These are phyloP conservation scores for Thermothielavioides terrestris DNA, from an alignment of 495 filamentous ascomycete genomes.

Conservation along the genomic window DNA sequence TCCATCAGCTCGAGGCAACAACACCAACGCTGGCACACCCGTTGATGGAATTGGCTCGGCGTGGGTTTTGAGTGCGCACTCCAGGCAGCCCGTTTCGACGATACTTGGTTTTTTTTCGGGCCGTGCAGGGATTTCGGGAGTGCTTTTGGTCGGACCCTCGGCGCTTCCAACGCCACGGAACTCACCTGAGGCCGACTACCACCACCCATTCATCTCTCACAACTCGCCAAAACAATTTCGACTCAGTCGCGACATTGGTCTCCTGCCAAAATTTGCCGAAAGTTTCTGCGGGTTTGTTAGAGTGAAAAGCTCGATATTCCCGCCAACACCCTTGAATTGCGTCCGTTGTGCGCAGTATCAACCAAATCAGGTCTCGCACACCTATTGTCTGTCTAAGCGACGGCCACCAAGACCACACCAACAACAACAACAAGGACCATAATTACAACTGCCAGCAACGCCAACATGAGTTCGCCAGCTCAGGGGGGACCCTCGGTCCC, in stretches of 20 bases:
- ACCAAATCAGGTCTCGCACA: background rate
- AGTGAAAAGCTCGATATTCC: too few species aligned
- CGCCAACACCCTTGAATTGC: too few species aligned
- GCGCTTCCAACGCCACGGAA: too few species aligned
- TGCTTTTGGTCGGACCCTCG: too few species aligned
- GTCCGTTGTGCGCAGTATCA: too few species aligned
- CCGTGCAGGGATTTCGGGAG: background rate
- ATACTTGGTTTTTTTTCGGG: background rate
- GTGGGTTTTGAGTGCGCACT: background rate
- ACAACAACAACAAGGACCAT: too few species aligned
- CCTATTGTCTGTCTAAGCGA: background rate
- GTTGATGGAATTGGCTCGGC: too few species aligned
- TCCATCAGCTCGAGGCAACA: slow-evolving; percentile 17
- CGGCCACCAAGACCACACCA: background rate
- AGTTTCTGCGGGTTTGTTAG: too few species aligned
- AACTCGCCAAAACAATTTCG: background rate
- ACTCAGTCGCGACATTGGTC: background rate
- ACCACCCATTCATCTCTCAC: background rate
- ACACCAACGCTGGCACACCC: background rate
- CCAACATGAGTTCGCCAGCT: slow-evolving; percentile 38
- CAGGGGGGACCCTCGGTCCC: slow-evolving; percentile 26
- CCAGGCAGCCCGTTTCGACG: background rate
- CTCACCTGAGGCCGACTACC: too few species aligned
- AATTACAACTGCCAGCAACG: too few species aligned
- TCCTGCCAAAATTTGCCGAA: too few species aligned